These are phyloP conservation scores for Pichia ethanolica DNA, from an alignment of 805 yeast species.

Conservation along the genomic window DNA sequence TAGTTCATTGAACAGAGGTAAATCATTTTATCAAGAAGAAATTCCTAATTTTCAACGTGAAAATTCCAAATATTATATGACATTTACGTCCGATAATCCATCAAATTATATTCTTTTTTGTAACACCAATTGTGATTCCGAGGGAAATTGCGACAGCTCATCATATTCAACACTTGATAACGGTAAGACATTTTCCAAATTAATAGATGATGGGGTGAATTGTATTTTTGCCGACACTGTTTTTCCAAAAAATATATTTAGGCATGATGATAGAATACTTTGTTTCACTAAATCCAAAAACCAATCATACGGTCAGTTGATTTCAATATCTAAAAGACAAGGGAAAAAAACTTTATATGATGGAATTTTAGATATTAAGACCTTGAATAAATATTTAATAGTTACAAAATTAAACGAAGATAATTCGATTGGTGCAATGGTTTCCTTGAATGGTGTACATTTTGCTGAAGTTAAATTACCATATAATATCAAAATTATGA, in stretches of 20 bases:
- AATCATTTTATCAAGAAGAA: conserved; percentile 37
- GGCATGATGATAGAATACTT: too few species aligned
- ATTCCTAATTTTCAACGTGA: conserved; percentile 40
- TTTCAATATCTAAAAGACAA: neutral
- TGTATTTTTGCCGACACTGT: conserved; percentile 49
- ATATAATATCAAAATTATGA: conserved; percentile 44
- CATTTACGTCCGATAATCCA: conserved; percentile 53
- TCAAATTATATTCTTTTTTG: conserved; percentile 65
- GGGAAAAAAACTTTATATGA: too few species aligned
- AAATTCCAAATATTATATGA: conserved; percentile 33
- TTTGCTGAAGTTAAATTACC: conserved; percentile 84
- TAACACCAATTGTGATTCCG: conserved; percentile 44
- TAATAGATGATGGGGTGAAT: conserved; percentile 44
- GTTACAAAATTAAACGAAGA: conserved; percentile 56
- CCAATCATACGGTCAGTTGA: conserved; percentile 28
- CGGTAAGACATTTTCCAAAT: conserved; percentile 53
- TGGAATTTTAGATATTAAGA: too few species aligned
- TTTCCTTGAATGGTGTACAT: conserved; percentile 66
- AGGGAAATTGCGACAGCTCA: conserved; percentile 41
- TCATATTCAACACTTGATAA: conserved; percentile 60
- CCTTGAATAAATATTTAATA: conserved; percentile 52
- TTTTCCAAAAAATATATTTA: neutral
- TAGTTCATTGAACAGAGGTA: conserved; percentile 62
- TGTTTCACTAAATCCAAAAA: too few species aligned
- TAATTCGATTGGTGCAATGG: conserved; percentile 54